Evolutionary conservation across 306 rosid genomes (phyloP).

Genomic region (Dalbergia cochinchinensis): DNA sequence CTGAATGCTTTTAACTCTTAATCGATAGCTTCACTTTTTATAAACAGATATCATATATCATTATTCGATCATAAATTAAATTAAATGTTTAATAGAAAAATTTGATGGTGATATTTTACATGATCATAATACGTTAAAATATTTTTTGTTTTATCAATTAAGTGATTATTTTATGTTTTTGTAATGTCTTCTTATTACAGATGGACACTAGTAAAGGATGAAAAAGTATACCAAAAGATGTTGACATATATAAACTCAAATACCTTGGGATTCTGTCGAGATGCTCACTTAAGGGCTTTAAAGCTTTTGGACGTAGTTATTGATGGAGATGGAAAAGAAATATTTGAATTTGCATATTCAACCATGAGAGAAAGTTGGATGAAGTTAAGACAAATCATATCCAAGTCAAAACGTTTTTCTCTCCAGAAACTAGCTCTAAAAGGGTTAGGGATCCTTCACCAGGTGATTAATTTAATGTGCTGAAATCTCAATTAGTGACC

Average conservation of each 20-base stretch:
- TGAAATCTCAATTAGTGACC: background rate
- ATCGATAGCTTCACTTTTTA: no score
- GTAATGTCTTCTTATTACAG: constrained; percentile 7
- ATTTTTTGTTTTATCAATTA: no score
- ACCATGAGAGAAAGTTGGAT: constrained; percentile 54
- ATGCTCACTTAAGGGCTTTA: constrained; percentile 59
- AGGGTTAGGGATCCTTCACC: constrained; percentile 52
- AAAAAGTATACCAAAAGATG: constrained; percentile 56
- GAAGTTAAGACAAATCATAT: constrained; percentile 40
- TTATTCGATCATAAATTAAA: no score
- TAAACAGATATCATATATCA: no score
- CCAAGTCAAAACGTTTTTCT: constrained; percentile 57
- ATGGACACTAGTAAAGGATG: constrained; percentile 67
- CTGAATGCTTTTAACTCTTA: no score
- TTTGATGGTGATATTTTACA: no score
- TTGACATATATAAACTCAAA: background rate
- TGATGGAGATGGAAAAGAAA: constrained; percentile 41
- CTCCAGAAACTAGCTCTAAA: constrained; percentile 43
- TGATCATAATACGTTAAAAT: no score
- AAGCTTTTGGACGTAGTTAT: constrained; percentile 50
- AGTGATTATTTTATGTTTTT: no score
- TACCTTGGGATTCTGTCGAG: constrained; percentile 55
- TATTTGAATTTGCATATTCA: constrained; percentile 54
- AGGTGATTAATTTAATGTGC: constrained; percentile 42
- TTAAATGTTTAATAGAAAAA: no score